Conservation (phyloP, 2,329 filamentous ascomycete genomes). For the Teratosphaeria zuluensis region DNA sequence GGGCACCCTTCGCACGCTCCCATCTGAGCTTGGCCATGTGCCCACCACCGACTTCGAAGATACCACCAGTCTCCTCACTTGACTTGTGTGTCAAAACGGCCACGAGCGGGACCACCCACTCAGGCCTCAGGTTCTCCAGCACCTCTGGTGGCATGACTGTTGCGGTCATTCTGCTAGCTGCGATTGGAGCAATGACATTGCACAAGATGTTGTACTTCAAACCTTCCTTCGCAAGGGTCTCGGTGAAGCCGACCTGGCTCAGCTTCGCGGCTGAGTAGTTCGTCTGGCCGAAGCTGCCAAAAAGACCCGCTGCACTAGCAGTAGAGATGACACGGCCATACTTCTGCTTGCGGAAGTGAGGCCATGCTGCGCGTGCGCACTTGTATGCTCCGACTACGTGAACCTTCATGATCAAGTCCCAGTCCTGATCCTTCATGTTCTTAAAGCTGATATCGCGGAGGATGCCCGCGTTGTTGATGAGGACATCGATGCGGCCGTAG, state of each 20-base stretch:
- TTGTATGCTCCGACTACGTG: constrained; percentile 94
- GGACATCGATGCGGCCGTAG: constrained; percentile 81
- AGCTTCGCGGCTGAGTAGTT: constrained; percentile 98
- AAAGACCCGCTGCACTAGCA: constrained; percentile 87
- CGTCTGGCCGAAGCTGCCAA: constrained; percentile 88
- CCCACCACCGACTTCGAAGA: constrained; percentile 90
- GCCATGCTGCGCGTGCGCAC: constrained; percentile 89
- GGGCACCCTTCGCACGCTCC: constrained; percentile 82
- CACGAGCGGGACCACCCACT: constrained; percentile 91
- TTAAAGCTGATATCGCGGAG: constrained; percentile 93
- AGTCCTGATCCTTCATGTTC: constrained; percentile 95
- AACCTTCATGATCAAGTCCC: constrained; percentile 89
- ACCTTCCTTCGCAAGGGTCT: constrained; percentile 96
- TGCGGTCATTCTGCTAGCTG: constrained; percentile 89
- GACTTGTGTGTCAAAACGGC: constrained; percentile 78
- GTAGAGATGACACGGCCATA: constrained; percentile 96
- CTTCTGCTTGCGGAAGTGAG: constrained; percentile 97
- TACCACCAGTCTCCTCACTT: constrained; percentile 78
- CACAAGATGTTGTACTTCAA: constrained; percentile 93
- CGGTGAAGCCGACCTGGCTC: constrained; percentile 90
- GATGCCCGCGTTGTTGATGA: constrained; percentile 98
- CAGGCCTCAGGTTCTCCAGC: constrained; percentile 73
- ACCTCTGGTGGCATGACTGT: constrained; percentile 94
- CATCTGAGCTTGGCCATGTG: constrained; percentile 89
- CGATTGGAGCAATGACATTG: constrained; percentile 93